Base-by-base conservation (phyloP, 495 filamentous ascomycete genomes). In the Penicillium simplicissimum region DNA sequence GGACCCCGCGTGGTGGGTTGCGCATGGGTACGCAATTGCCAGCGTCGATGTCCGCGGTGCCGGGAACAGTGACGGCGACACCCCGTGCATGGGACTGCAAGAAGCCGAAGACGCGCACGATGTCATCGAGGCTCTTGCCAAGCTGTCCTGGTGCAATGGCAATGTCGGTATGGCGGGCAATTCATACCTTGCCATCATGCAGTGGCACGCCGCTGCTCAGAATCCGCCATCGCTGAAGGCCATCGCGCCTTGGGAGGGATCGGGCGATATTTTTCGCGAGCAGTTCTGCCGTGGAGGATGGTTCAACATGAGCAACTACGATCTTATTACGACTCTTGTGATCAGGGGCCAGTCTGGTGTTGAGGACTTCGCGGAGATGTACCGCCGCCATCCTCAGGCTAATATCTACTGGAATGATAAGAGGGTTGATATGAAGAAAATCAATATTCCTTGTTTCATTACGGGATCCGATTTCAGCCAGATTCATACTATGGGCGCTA, bases 201-300 rank as follows among this genome's bases (percentile, higher is more conserved):
- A 80, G 52, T 76, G 76, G 73, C 66, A 69, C 38, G 73, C 77
- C 38, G 78, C 77, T 10, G 67, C 73, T 0, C 48, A 67, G 54
- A 59, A 67, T 13, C 77, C 78, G 9, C 75, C 77, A 2, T 67
- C 70, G 31, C 65, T 82, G 9, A 71, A 66, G 13, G 70, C 71
- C 1, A 79, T 81, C 31, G 71, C 76, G 9, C 79, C 78, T 2
- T 78, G 72, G 74, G 78, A 80, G 36, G 76, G 75, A 0, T 65
- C 63, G 34, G 62, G 62, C 0, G 78, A 82, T 53, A 67, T 77
- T 14, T 80, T 76, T 53, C 65, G 75, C 0, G 76, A 80, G 4
- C 59, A 59, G 9, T 66, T 59, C 49, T 40, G 21, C 28, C 55
- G 59, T 13, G 60, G 86, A 84, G 74, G 88, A 87, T 67, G 82